A percentile compares a stretch with the other conserved stretches of the same genome.
Evolutionary conservation across 768 basidiomycete genomes (phyloP).

Genomic region (Glaciozyma antarctica): DNA sequence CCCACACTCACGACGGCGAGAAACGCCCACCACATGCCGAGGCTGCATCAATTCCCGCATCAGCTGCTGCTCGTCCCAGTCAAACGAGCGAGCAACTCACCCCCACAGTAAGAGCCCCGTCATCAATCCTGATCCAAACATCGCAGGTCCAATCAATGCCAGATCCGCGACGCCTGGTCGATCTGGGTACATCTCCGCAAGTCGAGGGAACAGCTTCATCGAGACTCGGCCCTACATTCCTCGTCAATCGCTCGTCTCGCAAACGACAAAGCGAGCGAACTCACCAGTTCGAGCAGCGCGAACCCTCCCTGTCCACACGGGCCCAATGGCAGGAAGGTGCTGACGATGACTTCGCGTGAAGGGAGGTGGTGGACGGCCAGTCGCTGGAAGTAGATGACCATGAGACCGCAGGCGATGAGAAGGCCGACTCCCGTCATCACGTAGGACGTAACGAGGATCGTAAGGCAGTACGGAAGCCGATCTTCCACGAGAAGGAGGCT

Average conservation of each 20-base stretch:
- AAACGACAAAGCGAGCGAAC: neutral
- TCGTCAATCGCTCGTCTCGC: neutral
- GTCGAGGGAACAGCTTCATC: constrained; percentile 22
- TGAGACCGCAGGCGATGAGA: constrained; percentile 27
- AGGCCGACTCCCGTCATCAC: constrained; percentile 30
- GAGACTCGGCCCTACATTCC: constrained; percentile 25
- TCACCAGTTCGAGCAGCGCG: constrained; percentile 28
- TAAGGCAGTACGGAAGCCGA: constrained; percentile 26
- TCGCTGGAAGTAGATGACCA: constrained; percentile 33
- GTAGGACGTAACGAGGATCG: constrained; percentile 30
- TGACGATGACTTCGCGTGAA: constrained; percentile 31
- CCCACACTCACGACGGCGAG: constrained; percentile 26
- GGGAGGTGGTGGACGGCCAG: constrained; percentile 33
- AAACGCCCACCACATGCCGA: constrained; percentile 35
- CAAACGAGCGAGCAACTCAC: neutral
- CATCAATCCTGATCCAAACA: constrained; percentile 29
- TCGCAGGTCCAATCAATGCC: constrained; percentile 4
- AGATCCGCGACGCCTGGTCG: constrained; percentile 13
- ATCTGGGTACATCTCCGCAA: constrained; percentile 3
- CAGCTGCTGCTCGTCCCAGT: neutral
- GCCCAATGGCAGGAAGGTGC: constrained; percentile 32
- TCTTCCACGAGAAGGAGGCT: constrained; percentile 24
- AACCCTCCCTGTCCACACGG: constrained; percentile 32
- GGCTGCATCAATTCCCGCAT: neutral
- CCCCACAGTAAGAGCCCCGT: constrained; percentile 31